These are phyloP conservation scores for Sarcodon sp. DNA, from an alignment of 768 basidiomycete species.

Conservation along the genomic window DNA sequence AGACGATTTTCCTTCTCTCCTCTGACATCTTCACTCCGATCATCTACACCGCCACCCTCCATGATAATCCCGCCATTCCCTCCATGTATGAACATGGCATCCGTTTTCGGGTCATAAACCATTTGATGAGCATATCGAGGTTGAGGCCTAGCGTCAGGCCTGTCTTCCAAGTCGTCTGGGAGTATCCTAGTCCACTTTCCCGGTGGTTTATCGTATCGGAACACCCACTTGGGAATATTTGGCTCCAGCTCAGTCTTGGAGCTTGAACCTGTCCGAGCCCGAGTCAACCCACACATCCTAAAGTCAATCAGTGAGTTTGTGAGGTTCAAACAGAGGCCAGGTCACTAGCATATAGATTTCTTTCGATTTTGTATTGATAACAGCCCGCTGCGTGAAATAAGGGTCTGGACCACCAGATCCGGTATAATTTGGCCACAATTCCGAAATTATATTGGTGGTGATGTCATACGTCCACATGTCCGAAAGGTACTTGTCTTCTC, in stretches of 20 bases:
- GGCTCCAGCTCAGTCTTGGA: constrained; percentile 24
- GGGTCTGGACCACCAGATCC: constrained; percentile 52
- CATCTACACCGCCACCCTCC: constrained; percentile 4
- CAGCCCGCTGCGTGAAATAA: constrained; percentile 64
- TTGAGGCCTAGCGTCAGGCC: constrained; percentile 27
- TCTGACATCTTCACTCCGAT: not conserved
- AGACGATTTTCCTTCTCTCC: constrained; percentile 25
- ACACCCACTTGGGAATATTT: constrained; percentile 54
- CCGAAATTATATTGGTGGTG: constrained; percentile 37
- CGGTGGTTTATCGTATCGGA: constrained; percentile 41
- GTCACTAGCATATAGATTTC: constrained; percentile 63
- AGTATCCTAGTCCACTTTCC: constrained; percentile 56
- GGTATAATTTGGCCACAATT: constrained; percentile 53
- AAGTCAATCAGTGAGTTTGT: not conserved
- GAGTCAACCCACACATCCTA: constrained; percentile 54
- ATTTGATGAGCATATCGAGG: constrained; percentile 74
- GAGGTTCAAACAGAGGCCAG: not conserved
- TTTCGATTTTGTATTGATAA: constrained; percentile 44
- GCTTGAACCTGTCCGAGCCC: constrained; percentile 23
- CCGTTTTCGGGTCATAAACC: constrained; percentile 49
- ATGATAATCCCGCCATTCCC: constrained; percentile 48
- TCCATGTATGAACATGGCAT: constrained; percentile 57
- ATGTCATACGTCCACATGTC: constrained; percentile 73
- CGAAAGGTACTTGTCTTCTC: constrained; percentile 49
- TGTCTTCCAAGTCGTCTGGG: constrained; percentile 14